Evolutionary conservation across 2,329 filamentous ascomycete species (phyloP).

Genomic region (Rosellinia necatrix): DNA sequence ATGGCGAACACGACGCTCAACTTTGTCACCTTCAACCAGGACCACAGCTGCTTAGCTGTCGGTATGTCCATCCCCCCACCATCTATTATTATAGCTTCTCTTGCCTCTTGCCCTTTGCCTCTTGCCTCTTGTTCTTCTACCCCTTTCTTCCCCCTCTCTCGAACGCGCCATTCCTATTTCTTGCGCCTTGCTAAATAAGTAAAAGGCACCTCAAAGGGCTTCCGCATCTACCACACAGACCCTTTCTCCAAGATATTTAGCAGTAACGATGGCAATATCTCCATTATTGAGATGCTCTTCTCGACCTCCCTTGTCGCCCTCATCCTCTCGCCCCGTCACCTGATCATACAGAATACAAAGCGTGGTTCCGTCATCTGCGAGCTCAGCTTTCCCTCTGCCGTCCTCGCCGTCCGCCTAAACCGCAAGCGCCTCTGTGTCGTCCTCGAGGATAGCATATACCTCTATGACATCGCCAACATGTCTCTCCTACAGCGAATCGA

Average conservation of each 20-base stretch:
- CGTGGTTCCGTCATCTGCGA: conserved; percentile 89
- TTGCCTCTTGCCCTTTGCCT: not conserved
- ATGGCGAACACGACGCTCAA: conserved; percentile 82
- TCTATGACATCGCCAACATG: conserved; percentile 99
- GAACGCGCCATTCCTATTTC: too few relatives aligned
- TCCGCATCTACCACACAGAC: conserved; percentile 95
- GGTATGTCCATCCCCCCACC: conserved; percentile 68
- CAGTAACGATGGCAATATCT: conserved; percentile 91
- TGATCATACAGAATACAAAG: conserved; percentile 97
- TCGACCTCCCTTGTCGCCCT: conserved; percentile 95
- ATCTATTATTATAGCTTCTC: not conserved
- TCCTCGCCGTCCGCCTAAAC: conserved; percentile 91
- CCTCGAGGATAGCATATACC: conserved; percentile 93
- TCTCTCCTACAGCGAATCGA: conserved; percentile 89
- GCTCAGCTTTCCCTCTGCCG: conserved; percentile 95
- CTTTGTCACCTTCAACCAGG: conserved; percentile 99
- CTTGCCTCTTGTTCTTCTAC: not conserved
- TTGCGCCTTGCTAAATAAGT: too few relatives aligned
- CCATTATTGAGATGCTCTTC: conserved; percentile 98
- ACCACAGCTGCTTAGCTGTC: conserved; percentile 95
- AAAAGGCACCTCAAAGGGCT: conserved; percentile 86
- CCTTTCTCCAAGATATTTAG: conserved; percentile 95
- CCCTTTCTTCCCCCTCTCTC: not conserved
- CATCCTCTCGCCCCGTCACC: conserved; percentile 85
- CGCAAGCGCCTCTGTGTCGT: conserved; percentile 92